A percentile compares a stretch with the other conserved stretches of the same genome.
These are phyloP conservation scores for Ganoderma sp. DNA, from an alignment of 1,284 basidiomycete genomes.

Conservation along the genomic window DNA sequence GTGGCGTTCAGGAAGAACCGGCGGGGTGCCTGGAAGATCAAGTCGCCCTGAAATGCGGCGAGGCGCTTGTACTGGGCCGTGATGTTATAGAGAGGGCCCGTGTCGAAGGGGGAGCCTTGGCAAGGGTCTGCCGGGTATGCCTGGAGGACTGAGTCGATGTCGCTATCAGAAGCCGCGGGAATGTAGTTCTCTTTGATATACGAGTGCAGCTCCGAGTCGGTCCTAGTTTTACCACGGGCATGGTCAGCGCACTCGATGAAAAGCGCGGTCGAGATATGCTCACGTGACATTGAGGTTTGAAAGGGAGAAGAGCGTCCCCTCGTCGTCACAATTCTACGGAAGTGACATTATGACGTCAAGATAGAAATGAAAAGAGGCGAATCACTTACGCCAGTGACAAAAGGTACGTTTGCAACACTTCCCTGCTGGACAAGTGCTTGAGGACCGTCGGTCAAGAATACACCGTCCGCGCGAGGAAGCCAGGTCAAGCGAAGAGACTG, in stretches of 20 bases:
- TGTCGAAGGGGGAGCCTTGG: constrained; percentile 59
- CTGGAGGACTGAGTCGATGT: constrained; percentile 42
- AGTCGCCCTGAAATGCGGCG: constrained; percentile 55
- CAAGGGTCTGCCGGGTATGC: constrained; percentile 52
- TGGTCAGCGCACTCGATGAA: background rate
- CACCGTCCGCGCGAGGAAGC: constrained; percentile 46
- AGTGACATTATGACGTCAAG: background rate
- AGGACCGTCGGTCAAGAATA: constrained; percentile 41
- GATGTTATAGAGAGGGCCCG: constrained; percentile 49
- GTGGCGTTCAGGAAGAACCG: constrained; percentile 40
- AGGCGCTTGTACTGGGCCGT: constrained; percentile 58
- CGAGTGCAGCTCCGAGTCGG: constrained; percentile 17
- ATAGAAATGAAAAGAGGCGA: background rate
- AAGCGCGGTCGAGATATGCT: background rate
- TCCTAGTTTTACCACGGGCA: constrained; percentile 10
- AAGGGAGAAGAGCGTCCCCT: constrained; percentile 42
- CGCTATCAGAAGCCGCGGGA: constrained; percentile 37
- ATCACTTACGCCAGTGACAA: constrained; percentile 38
- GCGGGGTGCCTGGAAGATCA: constrained; percentile 56
- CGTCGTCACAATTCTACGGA: constrained; percentile 40
- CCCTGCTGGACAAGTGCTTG: constrained; percentile 37
- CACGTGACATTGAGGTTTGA: constrained; percentile 30
- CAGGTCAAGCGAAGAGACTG: constrained; percentile 34
- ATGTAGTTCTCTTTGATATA: constrained; percentile 42
- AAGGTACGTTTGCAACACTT: constrained; percentile 40